These are phyloP conservation scores for Fraxinus angustifolia DNA, from an alignment of 305 asterid genomes.

Conservation along the genomic window DNA sequence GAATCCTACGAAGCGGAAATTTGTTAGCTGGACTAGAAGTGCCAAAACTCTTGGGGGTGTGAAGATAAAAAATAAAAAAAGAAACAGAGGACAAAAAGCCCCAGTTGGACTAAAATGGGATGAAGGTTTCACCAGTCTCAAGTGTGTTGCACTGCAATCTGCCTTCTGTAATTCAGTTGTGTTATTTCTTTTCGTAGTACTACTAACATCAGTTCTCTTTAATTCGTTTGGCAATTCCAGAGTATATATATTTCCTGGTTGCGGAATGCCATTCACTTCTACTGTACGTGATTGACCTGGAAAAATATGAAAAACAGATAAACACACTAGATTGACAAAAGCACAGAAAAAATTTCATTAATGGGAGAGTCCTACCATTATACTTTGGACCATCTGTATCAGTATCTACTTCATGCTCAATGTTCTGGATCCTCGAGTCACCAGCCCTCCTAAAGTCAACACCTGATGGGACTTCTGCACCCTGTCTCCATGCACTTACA, in stretches of 20 bases:
- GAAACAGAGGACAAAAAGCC: neutral
- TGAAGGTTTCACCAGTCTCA: constrained; percentile 32
- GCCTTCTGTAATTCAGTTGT: constrained; percentile 23
- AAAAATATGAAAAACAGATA: constrained; percentile 20
- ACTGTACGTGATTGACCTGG: constrained; percentile 33
- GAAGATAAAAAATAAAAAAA: neutral
- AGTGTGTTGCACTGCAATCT: constrained; percentile 21
- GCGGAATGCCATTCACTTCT: constrained; percentile 14
- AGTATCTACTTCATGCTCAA: neutral
- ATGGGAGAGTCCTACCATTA: constrained; percentile 34
- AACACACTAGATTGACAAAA: neutral
- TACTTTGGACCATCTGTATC: constrained; percentile 11
- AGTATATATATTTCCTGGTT: constrained; percentile 10
- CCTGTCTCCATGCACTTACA: neutral
- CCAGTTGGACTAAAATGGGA: neutral
- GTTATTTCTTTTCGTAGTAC: constrained; percentile 13
- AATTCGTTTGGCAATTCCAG: constrained; percentile 19
- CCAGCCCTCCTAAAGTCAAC: neutral
- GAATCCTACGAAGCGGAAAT: constrained; percentile 37
- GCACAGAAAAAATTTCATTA: constrained; percentile 6
- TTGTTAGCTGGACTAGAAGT: constrained; percentile 12
- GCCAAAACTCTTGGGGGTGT: neutral
- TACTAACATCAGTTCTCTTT: constrained; percentile 10
- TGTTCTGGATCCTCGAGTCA: neutral
- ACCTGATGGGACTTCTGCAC: neutral